Percentiles rank a stretch among this genome's conserved stretches.
phyloP scores from a whole-genome alignment of 108 stramenopile species.

The Cyclotella cryptica region DNA sequence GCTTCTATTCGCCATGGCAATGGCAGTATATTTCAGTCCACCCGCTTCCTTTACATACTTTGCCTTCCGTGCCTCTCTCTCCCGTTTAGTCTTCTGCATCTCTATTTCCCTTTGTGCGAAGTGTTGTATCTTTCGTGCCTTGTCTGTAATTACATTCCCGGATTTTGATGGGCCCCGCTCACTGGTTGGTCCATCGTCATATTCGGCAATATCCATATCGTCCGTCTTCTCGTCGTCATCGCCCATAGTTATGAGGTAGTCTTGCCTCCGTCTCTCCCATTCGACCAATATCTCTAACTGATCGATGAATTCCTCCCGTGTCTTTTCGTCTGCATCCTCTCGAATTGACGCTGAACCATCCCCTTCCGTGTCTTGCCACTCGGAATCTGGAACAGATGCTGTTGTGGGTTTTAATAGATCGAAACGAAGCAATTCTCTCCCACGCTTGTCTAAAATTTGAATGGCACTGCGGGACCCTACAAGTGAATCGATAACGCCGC shows the following conservation, averaged over 20 bases:
- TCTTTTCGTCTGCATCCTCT: slow-evolving; percentile 55
- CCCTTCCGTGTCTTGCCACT: slow-evolving; percentile 18
- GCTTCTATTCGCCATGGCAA: slow-evolving; percentile 82
- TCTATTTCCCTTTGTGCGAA: slow-evolving; percentile 88
- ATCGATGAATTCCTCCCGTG: slow-evolving; percentile 44
- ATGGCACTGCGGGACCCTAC: background rate
- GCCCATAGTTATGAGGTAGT: slow-evolving; percentile 26
- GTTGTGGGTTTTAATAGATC: slow-evolving; percentile 29
- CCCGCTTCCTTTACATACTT: slow-evolving; percentile 73
- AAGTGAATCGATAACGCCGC: slow-evolving; percentile 2
- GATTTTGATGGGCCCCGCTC: slow-evolving; percentile 5
- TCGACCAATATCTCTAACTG: slow-evolving; percentile 71
- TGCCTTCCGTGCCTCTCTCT: slow-evolving; percentile 81
- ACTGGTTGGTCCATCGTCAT: slow-evolving; percentile 23
- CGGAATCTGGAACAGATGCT: slow-evolving; percentile 15
- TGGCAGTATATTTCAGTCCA: slow-evolving; percentile 84
- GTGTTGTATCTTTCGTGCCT: slow-evolving; percentile 78
- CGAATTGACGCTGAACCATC: slow-evolving; percentile 10
- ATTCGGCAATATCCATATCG: slow-evolving; percentile 47
- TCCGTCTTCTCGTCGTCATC: slow-evolving; percentile 36
- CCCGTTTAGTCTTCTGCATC: slow-evolving; percentile 67
- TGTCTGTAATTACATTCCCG: slow-evolving; percentile 29
- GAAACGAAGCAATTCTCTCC: slow-evolving; percentile 21
- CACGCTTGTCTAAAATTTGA: slow-evolving; percentile 14
- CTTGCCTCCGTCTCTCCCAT: slow-evolving; percentile 75